phyloP scores from a whole-genome alignment of 257 asterid species.

The Prunella vulgaris region DNA sequence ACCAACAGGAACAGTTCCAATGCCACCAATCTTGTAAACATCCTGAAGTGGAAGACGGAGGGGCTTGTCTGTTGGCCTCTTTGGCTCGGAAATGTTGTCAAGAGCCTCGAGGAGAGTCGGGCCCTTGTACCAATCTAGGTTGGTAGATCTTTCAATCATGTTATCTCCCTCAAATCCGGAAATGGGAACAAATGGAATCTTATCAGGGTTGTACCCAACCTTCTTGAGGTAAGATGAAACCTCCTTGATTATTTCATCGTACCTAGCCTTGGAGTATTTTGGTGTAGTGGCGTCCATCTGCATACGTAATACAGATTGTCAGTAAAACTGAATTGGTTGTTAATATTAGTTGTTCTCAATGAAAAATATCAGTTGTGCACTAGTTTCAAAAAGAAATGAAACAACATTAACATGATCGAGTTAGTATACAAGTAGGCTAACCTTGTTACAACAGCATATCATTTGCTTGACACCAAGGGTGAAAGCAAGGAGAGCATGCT shows the following conservation, averaged over 20 bases:
- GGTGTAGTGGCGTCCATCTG: constrained; percentile 4
- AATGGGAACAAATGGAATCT: background rate
- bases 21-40: constrained; percentile 7
- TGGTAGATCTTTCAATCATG: constrained; percentile 25
- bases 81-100: constrained; percentile 27
- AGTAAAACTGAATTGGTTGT: too few relatives aligned
- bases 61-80: constrained; percentile 14
- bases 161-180: constrained; percentile 6
- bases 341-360: too few relatives aligned
- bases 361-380: too few relatives aligned
- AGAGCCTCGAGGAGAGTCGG: constrained; percentile 67
- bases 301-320: background rate
- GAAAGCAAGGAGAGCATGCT: constrained; percentile 77
- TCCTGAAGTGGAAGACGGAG: constrained; percentile 12
- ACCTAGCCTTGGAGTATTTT: constrained; percentile 2
- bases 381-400: background rate
- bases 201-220: constrained; percentile 4
- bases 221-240: constrained; percentile 20
- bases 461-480: constrained; percentile 82
- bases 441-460: constrained; percentile 89
- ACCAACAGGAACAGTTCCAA: constrained; percentile 5
- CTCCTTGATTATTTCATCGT: background rate
- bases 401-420: background rate
- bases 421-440: background rate
- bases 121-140: constrained; percentile 70